Evolutionary conservation across 2,329 filamentous ascomycete species (phyloP).

Genomic region (Colletotrichum musicola): DNA sequence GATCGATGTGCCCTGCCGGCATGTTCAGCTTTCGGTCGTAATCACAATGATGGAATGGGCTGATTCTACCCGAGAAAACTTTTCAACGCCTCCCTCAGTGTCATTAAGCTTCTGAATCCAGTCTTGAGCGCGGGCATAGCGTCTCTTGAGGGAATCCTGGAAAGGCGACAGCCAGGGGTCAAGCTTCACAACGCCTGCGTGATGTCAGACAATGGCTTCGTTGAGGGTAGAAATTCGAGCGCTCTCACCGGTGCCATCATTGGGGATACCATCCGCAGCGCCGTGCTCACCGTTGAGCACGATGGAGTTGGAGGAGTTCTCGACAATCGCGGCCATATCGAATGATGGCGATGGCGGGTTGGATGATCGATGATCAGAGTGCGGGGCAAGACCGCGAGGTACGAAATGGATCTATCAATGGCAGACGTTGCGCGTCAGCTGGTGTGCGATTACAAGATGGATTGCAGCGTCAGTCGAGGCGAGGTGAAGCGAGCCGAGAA

Average conservation of each 20-base stretch:
- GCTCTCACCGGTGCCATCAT: constrained; percentile 78
- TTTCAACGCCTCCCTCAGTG: constrained; percentile 88
- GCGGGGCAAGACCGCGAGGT: constrained; percentile 25
- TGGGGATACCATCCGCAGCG: constrained; percentile 65
- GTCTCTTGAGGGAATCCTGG: constrained; percentile 78
- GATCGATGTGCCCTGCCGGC: constrained; percentile 79
- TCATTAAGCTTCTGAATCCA: constrained; percentile 90
- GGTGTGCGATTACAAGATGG: not conserved
- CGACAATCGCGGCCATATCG: constrained; percentile 38
- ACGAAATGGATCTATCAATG: constrained; percentile 9
- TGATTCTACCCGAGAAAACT: constrained; percentile 82
- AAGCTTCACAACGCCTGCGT: constrained; percentile 82
- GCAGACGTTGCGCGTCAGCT: constrained; percentile 27
- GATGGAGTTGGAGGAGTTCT: constrained; percentile 60
- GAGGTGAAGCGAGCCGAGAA: not conserved
- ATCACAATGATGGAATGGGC: constrained; percentile 5
- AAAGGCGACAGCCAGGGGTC: constrained; percentile 94
- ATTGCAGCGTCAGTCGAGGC: constrained; percentile 18
- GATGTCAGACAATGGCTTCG: constrained; percentile 25
- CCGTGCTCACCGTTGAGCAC: constrained; percentile 51
- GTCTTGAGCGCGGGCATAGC: constrained; percentile 82
- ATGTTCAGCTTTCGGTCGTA: constrained; percentile 3
- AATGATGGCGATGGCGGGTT: constrained; percentile 8
- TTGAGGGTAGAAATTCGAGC: not conserved
- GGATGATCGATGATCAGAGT: constrained; percentile 3